A percentile compares a stretch with the other conserved stretches of the same genome.
Evolutionary conservation across 1,284 basidiomycete species (phyloP).

Genomic region (Pseudozyma tsukubaensis): DNA sequence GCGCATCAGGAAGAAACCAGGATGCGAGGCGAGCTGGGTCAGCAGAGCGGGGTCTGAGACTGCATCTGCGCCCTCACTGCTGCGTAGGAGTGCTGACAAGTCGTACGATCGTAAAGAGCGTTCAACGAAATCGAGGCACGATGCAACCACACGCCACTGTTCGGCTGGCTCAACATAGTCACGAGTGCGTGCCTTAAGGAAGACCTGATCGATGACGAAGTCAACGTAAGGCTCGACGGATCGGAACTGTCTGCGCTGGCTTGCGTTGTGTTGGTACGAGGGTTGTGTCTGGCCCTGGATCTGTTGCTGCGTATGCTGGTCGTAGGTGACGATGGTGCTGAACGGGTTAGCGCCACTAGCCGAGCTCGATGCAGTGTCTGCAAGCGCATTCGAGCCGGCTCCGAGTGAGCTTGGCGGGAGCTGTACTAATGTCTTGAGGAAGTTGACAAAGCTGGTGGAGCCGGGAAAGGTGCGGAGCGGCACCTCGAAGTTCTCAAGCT

Average conservation of each 20-base stretch:
- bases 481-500: conserved; percentile 87
- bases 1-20: conserved; percentile 87
- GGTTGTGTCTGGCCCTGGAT: conserved; percentile 24
- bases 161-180: conserved; percentile 82
- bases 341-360: conserved; percentile 33
- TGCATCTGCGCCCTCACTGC: conserved; percentile 39
- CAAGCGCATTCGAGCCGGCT: conserved; percentile 31
- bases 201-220: conserved; percentile 90
- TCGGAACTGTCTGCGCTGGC: conserved; percentile 30
- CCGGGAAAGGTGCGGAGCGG: conserved; percentile 82
- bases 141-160: conserved; percentile 86
- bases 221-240: conserved; percentile 80
- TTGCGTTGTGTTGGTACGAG: conserved; percentile 16
- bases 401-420: conserved; percentile 28
- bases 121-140: conserved; percentile 86
- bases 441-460: conserved; percentile 85
- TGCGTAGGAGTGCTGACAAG: conserved; percentile 70
- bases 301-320: conserved; percentile 30
- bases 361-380: conserved; percentile 14
- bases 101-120: conserved; percentile 84
- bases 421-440: conserved; percentile 78
- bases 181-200: conserved; percentile 73
- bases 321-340: conserved; percentile 42
- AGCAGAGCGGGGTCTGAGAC: conserved; percentile 61
- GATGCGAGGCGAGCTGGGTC: conserved; percentile 73